A percentile compares a stretch with the other conserved stretches of the same genome.
These are phyloP conservation scores for Phytophthora melonis DNA, from an alignment of 352 stramenopile species.

Conservation along the genomic window DNA sequence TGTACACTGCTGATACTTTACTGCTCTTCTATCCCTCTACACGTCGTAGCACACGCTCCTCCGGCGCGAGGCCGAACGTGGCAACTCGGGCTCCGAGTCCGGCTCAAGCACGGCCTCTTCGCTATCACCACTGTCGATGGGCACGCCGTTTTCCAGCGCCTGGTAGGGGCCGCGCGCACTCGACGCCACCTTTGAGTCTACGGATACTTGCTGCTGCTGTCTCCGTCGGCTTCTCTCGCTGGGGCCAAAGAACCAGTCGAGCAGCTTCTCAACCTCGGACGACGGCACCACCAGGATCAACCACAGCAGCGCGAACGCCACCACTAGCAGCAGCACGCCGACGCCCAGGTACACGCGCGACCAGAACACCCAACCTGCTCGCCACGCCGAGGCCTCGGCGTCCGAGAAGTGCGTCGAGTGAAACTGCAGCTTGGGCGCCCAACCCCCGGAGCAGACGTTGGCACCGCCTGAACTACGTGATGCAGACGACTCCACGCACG, in stretches of 20 bases:
- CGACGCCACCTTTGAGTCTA: not conserved
- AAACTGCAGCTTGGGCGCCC: conserved; percentile 52
- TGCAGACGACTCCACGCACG: conserved; percentile 42
- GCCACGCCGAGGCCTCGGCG: conserved; percentile 30
- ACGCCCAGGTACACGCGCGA: conserved; percentile 45
- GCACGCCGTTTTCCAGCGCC: conserved; percentile 17
- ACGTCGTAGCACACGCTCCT: conserved; percentile 52
- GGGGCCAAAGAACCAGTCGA: conserved; percentile 27
- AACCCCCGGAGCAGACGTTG: conserved; percentile 41
- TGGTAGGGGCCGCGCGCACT: conserved; percentile 1
- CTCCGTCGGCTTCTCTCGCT: conserved; percentile 22
- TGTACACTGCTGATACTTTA: conserved; percentile 31
- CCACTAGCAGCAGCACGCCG: conserved; percentile 43
- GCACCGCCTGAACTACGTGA: not conserved
- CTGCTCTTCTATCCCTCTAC: conserved; percentile 29
- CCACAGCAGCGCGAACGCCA: conserved; percentile 48
- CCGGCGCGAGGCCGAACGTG: conserved; percentile 18
- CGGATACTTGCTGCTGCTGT: conserved; percentile 3
- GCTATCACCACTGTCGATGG: conserved; percentile 1
- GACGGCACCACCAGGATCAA: conserved; percentile 41
- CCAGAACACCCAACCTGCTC: conserved; percentile 46
- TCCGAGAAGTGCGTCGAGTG: conserved; percentile 39
- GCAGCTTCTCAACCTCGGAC: conserved; percentile 37
- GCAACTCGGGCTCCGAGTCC: conserved; percentile 22
- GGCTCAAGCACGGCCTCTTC: conserved; percentile 16